These are phyloP conservation scores for Daldinia concentrica DNA, from an alignment of 495 filamentous ascomycete genomes.

Conservation along the genomic window DNA sequence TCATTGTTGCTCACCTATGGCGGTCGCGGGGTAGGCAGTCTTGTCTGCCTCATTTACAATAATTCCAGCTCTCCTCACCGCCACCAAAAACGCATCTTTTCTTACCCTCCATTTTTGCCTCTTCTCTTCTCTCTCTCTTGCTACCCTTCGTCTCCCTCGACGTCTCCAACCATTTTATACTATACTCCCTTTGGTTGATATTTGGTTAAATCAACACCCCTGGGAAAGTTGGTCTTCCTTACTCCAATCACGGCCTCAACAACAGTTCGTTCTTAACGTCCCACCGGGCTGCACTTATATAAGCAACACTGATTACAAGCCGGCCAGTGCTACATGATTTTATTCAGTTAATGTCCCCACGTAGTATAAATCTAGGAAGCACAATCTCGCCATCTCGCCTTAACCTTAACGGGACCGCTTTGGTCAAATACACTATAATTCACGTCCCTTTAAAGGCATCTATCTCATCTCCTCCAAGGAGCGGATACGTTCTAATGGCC, in stretches of 20 bases:
- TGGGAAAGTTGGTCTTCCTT: conserved; percentile 3
- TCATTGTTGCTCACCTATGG: conserved; percentile 30
- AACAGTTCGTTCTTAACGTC: conserved; percentile 1
- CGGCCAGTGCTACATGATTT: conserved; percentile 15
- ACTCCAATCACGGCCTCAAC: conserved; percentile 14
- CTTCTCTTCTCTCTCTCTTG: neutral
- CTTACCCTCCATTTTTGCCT: conserved; percentile 7
- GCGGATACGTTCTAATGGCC: conserved; percentile 40
- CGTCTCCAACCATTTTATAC: neutral
- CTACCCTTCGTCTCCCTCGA: conserved; percentile 1
- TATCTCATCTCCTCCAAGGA: conserved; percentile 23
- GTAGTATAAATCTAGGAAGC: conserved; percentile 26
- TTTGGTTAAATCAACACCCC: conserved; percentile 3
- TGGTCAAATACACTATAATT: conserved; percentile 27
- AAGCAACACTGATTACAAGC: conserved; percentile 7
- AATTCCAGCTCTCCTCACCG: conserved; percentile 31
- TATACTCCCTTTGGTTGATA: neutral
- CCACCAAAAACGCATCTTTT: conserved; percentile 11
- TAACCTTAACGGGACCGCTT: conserved; percentile 8
- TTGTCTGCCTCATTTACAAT: conserved; percentile 34
- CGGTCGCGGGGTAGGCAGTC: conserved; percentile 40
- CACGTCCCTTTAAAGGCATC: conserved; percentile 18
- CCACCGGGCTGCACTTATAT: conserved; percentile 12
- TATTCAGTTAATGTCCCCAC: conserved; percentile 18
- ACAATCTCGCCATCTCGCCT: too few species aligned